These are phyloP conservation scores for Trypanosomatidae sp. DNA, from an alignment of 208 protist species.

Conservation along the genomic window DNA sequence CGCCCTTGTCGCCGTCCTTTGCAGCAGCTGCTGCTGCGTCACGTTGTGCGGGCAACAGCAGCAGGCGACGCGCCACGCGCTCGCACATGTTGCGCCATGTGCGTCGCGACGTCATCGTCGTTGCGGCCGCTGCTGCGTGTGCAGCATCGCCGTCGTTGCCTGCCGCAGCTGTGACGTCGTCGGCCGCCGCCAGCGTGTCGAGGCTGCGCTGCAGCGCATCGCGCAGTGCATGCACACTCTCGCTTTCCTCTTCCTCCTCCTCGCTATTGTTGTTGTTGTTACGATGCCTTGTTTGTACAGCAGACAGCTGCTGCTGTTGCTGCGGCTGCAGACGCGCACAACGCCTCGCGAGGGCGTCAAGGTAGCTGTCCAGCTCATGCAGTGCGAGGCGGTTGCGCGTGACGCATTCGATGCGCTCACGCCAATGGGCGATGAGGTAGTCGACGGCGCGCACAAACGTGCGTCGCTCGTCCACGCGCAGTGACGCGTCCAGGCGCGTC, in stretches of 20 bases:
- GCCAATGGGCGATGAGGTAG: conserved; percentile 21
- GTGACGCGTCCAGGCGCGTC: conserved; percentile 41
- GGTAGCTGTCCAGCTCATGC: conserved; percentile 16
- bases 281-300: not conserved
- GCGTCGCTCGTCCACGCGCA: conserved; percentile 47
- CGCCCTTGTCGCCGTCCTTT: no score
- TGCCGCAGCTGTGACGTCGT: no score
- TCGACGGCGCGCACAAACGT: conserved; percentile 61
- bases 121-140: no score
- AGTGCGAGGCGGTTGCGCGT: conserved; percentile 18
- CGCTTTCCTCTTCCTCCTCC: not conserved
- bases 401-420: conserved; percentile 23
- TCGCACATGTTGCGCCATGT: no score
- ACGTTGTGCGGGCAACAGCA: no score
- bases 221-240: not conserved
- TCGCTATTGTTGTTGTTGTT: conserved; percentile 2
- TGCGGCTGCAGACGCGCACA: no score
- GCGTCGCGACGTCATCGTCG: no score
- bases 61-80: no score
- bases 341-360: conserved; percentile 25
- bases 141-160: no score
- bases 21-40: no score
- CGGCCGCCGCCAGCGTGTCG: no score
- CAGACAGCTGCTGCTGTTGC: conserved; percentile 5
- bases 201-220: no score